Evolutionary conservation across 345 rosid species (phyloP).

Genomic region (Cochlearia excelsa): DNA sequence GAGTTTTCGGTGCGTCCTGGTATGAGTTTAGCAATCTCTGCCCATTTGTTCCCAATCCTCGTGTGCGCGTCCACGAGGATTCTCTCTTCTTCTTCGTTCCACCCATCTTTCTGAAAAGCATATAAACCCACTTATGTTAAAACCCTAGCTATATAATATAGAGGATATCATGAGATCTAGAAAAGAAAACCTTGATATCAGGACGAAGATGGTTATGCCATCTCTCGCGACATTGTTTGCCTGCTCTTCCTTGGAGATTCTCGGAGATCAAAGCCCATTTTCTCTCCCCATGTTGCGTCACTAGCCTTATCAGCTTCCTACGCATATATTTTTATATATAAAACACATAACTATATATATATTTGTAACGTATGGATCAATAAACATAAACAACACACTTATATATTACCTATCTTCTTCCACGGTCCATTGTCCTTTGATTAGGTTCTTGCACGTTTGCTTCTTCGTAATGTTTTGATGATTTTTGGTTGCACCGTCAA

Average conservation of each 20-base stretch:
- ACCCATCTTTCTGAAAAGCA: slow-evolving; percentile 67
- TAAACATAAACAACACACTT: not conserved
- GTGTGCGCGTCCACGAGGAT: slow-evolving; percentile 67
- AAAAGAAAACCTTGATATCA: slow-evolving; percentile 68
- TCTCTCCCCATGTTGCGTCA: slow-evolving; percentile 73
- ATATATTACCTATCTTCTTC: slow-evolving; percentile 77
- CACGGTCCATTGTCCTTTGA: slow-evolving; percentile 96
- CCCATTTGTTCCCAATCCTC: slow-evolving; percentile 86
- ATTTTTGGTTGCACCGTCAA: slow-evolving; percentile 25
- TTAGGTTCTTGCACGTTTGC: slow-evolving; percentile 41
- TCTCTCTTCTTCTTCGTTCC: slow-evolving; percentile 91
- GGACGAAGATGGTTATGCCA: slow-evolving; percentile 99
- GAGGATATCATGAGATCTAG: not conserved
- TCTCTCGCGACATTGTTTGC: slow-evolving; percentile 96
- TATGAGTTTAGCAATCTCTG: slow-evolving; percentile 81
- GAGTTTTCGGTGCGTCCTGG: slow-evolving; percentile 88
- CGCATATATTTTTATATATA: too few relatives aligned
- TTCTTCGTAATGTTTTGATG: slow-evolving; percentile 45
- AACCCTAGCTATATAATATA: not conserved
- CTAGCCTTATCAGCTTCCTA: slow-evolving; percentile 74
- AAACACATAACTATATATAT: slow-evolving; percentile 26
- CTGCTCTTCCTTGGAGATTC: slow-evolving; percentile 73
- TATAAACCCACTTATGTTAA: too few relatives aligned
- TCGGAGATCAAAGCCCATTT: slow-evolving; percentile 94
- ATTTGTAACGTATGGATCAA: not conserved